Base-by-base conservation (phyloP, 1,139 yeast genomes). In the Magnusiomyces ingens region DNA sequence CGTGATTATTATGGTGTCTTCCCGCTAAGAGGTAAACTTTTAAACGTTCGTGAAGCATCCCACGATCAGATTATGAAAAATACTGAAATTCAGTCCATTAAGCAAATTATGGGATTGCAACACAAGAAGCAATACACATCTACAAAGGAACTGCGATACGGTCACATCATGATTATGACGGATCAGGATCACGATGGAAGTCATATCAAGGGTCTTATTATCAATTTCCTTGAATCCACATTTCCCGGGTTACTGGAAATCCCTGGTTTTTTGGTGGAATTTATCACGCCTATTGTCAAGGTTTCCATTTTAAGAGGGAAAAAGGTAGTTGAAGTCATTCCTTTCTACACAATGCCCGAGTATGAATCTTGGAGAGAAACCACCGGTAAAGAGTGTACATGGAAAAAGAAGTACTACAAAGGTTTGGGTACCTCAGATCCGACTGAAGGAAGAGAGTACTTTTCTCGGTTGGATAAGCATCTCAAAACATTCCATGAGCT, bases 151-250 rank as follows among this genome's bases (percentile, higher is more conserved):
- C 75, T 94, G 58, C 82, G 99, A 67, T 94, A 94, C 67, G 99
- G 99, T 29, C 96, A 90, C 68, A 80, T 94, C 51, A 93, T 94
- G 98, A 90, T 94, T 66, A 94, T 94, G 99, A 90, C 99, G 3
- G 99, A 94, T 86, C 99, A 94, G 72, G 99, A 94, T 87, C 96
- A 91, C 64, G 99, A 94, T 77, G 99, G 99, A 56, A 87, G 96
- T 19, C 99, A 94, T 74, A 94, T 94, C 67, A 94, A 94, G 69
- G 99, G 99, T 59, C 78, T 94, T 62, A 81, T 94, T 58, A 94
- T 94, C 65, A 94, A 94, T 68, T 94, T 93, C 66, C 73, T 94
- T 57, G 98, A 93, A 69, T 80, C 94, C 3, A 86, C 96, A 48
- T 94, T 94, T 73, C 99, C 99, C 0, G 99, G 98, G 1, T 74